Evolutionary conservation across 1,139 yeast species (phyloP).

Genomic region (Sugiyamaella castrensis): DNA sequence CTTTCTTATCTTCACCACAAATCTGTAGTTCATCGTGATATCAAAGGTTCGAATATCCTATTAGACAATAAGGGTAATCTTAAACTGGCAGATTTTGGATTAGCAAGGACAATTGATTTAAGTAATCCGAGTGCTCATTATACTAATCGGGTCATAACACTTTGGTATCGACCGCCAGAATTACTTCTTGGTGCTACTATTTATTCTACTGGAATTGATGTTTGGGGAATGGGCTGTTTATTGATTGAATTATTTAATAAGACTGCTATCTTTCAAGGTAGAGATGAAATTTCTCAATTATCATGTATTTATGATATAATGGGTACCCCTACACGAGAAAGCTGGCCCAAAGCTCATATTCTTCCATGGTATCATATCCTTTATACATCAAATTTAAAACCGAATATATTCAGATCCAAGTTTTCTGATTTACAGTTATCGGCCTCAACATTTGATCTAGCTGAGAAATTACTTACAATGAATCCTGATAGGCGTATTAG

Average conservation of each 20-base stretch:
- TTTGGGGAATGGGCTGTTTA: constrained; percentile 97
- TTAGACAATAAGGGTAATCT: constrained; percentile 68
- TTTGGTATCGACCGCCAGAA: constrained; percentile 98
- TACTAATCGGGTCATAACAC: constrained; percentile 90
- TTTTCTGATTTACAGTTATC: constrained; percentile 46
- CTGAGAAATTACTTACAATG: constrained; percentile 56
- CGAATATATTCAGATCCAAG: constrained; percentile 48
- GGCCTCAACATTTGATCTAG: constrained; percentile 61
- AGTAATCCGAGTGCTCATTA: constrained; percentile 44
- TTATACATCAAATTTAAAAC: constrained; percentile 53
- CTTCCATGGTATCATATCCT: constrained; percentile 94
- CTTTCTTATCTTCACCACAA: constrained; percentile 75
- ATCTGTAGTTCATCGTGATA: constrained; percentile 85
- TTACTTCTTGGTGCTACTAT: constrained; percentile 83
- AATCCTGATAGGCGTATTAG: constrained; percentile 65
- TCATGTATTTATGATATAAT: constrained; percentile 69
- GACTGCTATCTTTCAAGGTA: constrained; percentile 79
- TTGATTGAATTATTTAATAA: constrained; percentile 76
- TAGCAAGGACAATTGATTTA: constrained; percentile 56
- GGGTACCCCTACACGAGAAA: constrained; percentile 79
- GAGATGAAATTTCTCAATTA: constrained; percentile 83
- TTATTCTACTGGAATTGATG: constrained; percentile 87
- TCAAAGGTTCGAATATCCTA: constrained; percentile 88
- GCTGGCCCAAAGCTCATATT: constrained; percentile 73
- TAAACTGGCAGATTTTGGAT: constrained; percentile 91